These are phyloP conservation scores for Aspergillus fumigatiaffinis DNA, from an alignment of 2,329 filamentous ascomycete species.

Conservation along the genomic window DNA sequence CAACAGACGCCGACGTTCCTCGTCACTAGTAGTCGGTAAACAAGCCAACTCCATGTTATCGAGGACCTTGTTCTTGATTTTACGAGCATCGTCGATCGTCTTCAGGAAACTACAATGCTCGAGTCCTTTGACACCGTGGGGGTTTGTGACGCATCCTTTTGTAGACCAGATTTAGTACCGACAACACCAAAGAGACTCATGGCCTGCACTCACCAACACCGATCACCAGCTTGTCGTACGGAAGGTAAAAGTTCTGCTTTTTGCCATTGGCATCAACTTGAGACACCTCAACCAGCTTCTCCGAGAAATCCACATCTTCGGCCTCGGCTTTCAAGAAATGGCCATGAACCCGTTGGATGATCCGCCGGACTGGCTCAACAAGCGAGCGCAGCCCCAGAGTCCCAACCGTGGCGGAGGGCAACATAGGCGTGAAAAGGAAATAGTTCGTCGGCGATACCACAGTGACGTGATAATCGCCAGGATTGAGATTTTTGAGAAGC, in stretches of 20 bases:
- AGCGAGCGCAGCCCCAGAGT: conserved; percentile 87
- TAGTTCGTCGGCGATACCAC: conserved; percentile 94
- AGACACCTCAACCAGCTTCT: conserved; percentile 84
- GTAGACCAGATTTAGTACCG: conserved; percentile 6
- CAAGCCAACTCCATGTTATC: conserved; percentile 87
- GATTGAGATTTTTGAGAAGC: conserved; percentile 81
- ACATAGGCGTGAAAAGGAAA: conserved; percentile 97
- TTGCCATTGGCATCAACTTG: conserved; percentile 67
- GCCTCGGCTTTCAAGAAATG: conserved; percentile 88
- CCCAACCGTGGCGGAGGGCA: conserved; percentile 93
- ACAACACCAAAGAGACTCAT: not conserved
- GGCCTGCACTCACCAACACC: conserved; percentile 60
- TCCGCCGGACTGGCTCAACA: conserved; percentile 86
- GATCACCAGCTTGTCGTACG: conserved; percentile 94
- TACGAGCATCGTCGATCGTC: conserved; percentile 84
- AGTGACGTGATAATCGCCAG: conserved; percentile 92
- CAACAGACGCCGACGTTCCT: conserved; percentile 78
- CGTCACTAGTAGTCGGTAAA: conserved; percentile 84
- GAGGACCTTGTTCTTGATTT: conserved; percentile 83
- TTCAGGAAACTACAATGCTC: conserved; percentile 95
- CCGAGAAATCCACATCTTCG: conserved; percentile 84
- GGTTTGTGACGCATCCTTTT: conserved; percentile 76
- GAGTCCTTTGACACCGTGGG: conserved; percentile 91
- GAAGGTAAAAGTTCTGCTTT: conserved; percentile 82
- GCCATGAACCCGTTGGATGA: conserved; percentile 71